These are phyloP conservation scores for Rhynchosporium secalis DNA, from an alignment of 2,329 filamentous ascomycete genomes.

Conservation along the genomic window DNA sequence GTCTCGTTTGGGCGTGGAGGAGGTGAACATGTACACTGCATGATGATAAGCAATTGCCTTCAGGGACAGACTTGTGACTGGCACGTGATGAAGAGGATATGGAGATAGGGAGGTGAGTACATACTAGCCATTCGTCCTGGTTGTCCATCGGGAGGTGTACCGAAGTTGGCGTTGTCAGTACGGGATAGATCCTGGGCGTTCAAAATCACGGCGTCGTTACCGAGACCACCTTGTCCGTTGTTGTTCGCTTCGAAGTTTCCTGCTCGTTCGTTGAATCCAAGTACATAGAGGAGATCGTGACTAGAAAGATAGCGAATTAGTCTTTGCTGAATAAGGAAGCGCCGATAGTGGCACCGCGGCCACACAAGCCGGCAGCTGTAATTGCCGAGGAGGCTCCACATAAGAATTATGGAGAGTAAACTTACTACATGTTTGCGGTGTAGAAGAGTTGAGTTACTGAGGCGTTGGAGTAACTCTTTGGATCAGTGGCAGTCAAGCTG, in stretches of 20 bases:
- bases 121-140: slow-evolving; percentile 50
- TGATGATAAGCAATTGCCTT: background rate
- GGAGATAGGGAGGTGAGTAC: background rate
- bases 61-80: background rate
- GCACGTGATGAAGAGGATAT: background rate
- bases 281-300: slow-evolving; percentile 57
- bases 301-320: background rate
- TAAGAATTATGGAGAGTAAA: background rate
- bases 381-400: too few species aligned
- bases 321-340: too few species aligned
- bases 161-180: slow-evolving; percentile 59
- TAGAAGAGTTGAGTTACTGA: slow-evolving; percentile 62
- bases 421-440: slow-evolving; percentile 53
- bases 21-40: slow-evolving; percentile 57
- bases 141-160: slow-evolving; percentile 53
- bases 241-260: slow-evolving; percentile 63
- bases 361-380: too few species aligned
- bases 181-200: slow-evolving; percentile 57
- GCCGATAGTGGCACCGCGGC: too few species aligned
- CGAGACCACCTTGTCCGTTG: slow-evolving; percentile 52
- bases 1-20: slow-evolving; percentile 43
- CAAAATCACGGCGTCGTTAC: slow-evolving; percentile 54
- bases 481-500: slow-evolving; percentile 40
- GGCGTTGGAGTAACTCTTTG: slow-evolving; percentile 50
- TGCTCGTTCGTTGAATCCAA: slow-evolving; percentile 58